Percentiles rank a stretch among this genome's conserved stretches.
Conservation (phyloP, 176 grass and related monocot genomes). For the Tillandsia leiboldiana region DNA sequence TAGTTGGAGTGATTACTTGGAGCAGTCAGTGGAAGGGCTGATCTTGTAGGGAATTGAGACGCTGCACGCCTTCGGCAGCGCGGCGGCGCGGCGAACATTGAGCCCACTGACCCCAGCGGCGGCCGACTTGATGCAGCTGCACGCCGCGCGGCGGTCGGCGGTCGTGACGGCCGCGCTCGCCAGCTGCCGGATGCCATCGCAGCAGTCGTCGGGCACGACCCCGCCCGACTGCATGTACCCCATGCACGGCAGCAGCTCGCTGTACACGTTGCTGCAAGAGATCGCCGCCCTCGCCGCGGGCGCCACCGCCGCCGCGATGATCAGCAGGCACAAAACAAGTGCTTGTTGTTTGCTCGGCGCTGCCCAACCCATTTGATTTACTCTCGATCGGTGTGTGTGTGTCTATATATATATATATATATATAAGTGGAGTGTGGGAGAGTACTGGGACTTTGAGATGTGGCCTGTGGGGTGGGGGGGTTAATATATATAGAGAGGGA, state of each 20-base stretch:
- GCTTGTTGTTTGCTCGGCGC: too few relatives aligned
- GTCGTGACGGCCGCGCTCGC: slow-evolving; percentile 5
- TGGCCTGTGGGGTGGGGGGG: too few relatives aligned
- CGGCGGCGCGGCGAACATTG: not conserved
- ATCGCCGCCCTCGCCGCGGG: slow-evolving; percentile 8
- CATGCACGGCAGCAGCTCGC: slow-evolving; percentile 31
- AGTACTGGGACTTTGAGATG: too few relatives aligned
- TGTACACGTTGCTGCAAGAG: slow-evolving; percentile 32
- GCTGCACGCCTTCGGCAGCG: slow-evolving; percentile 13
- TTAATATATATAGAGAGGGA: too few relatives aligned
- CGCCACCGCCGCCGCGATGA: not conserved
- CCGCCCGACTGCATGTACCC: slow-evolving; percentile 19
- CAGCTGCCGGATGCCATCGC: slow-evolving; percentile 25
- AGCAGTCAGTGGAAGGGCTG: slow-evolving; percentile 41
- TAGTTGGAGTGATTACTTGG: slow-evolving; percentile 17
- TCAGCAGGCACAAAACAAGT: not conserved
- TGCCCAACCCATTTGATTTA: too few relatives aligned
- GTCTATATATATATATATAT: too few relatives aligned
- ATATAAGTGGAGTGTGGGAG: not conserved
- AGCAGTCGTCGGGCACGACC: not conserved
- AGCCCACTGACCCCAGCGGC: slow-evolving; percentile 6
- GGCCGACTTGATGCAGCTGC: slow-evolving; percentile 20
- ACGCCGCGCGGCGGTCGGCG: slow-evolving; percentile 7
- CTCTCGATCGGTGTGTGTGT: too few relatives aligned
- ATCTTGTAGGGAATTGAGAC: slow-evolving; percentile 24